Evolutionary conservation across 306 rosid species (phyloP), one percentile per base, ranked within the genome.

Genomic region (Prunus padus): DNA sequence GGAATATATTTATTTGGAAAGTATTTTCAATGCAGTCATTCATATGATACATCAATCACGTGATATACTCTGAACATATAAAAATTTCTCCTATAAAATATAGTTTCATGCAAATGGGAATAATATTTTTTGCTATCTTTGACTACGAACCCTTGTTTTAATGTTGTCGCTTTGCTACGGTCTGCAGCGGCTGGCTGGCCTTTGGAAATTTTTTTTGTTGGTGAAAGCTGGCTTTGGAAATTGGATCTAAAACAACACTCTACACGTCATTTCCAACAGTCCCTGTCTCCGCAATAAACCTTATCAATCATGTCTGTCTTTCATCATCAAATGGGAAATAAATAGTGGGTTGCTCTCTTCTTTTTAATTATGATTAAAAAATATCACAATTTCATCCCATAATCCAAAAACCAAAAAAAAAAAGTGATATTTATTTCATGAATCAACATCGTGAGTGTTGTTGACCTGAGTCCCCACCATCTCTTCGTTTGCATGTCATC

Each of bases 401-500:
- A 11, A 46, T 46, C 23, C 61, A 7, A 20, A 20, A 55, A 9
- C 4, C 5, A 55, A 20, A 54, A 3, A 20, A 25, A 23, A 23
- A 46, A 46, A 11, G 15, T 59, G 65, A 28, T 15, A 59, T 30
- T 56, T 50, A 28, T 30, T 47, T 45, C 55, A 40, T 18, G 20
- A 18, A 28, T 10, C 66, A 69, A 49, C 11, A 13, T 61, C 55
- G 10, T 77, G 22, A 7, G 44, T 30, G 15, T 14, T 15, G 68
- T 14, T 15, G 68, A 25, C 60, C 14, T 40, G 49, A 49, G 66
- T 26, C 75, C 79, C 76, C 69, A 66, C 23, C 15, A 18, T 51
- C n/a, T 46, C 1, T 2, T 11, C 4, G 14, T 7, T 30, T 55
- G 9, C 26, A 65, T 8, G 47, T 10, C 15, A 67, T 22, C 37